A percentile compares a stretch with the other conserved stretches of the same genome.
Evolutionary conservation across 208 protist genomes (phyloP).

Genomic region (Wallacemonas sp.): DNA sequence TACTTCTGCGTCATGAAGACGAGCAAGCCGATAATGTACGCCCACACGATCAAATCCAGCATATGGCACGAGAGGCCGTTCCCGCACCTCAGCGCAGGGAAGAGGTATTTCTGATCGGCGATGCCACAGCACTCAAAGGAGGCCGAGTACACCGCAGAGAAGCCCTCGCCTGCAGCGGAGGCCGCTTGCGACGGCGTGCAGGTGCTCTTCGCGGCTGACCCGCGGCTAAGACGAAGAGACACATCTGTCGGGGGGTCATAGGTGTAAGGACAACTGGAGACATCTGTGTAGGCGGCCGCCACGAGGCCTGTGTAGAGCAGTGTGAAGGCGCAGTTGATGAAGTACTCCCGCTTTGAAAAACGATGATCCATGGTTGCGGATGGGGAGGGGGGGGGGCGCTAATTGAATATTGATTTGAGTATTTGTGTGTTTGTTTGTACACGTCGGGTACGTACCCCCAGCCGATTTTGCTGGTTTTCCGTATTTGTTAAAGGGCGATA

Average conservation of each 20-base stretch:
- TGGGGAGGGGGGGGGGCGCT: too few species aligned
- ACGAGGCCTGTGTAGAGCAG: constrained; percentile 54
- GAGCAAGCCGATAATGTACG: constrained; percentile 48
- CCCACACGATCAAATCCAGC: constrained; percentile 65
- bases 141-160: not conserved
- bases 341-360: constrained; percentile 66
- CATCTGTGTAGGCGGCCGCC: constrained; percentile 58
- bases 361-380: constrained; percentile 34
- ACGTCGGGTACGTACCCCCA: too few species aligned
- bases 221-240: not conserved
- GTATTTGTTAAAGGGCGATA: too few species aligned
- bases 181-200: not conserved
- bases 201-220: too few species aligned
- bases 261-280: constrained; percentile 57
- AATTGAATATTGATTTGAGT: not conserved
- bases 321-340: constrained; percentile 53
- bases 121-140: not conserved
- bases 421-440: not conserved
- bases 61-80: constrained; percentile 57
- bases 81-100: constrained; percentile 23
- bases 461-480: too few species aligned
- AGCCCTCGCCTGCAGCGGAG: not conserved
- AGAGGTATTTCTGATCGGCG: constrained; percentile 16
- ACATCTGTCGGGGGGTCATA: constrained; percentile 27
- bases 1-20: constrained; percentile 67